Conservation (phyloP, 257 asterid species). For the Primulina tabacum region DNA sequence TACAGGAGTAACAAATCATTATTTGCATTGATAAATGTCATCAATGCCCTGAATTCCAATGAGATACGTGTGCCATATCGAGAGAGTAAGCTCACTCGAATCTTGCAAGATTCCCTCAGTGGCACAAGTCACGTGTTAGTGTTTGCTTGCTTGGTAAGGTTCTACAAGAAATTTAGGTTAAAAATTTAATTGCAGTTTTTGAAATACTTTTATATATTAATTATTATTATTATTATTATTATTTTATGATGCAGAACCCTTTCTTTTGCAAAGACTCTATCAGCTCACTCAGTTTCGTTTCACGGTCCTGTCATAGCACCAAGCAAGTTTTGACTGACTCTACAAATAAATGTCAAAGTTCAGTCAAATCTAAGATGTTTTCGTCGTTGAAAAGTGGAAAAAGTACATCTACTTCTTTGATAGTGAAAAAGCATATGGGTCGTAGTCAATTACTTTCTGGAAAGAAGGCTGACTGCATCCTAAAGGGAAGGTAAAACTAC, state of each 20-base stretch:
- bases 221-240: background rate
- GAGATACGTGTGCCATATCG: slow-evolving; percentile 74
- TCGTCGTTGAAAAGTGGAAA: slow-evolving; percentile 41
- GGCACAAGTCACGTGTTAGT: slow-evolving; percentile 57
- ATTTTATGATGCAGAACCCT: slow-evolving; percentile 49
- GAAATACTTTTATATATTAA: background rate
- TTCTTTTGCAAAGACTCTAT: slow-evolving; percentile 68
- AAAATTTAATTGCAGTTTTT: slow-evolving; percentile 6
- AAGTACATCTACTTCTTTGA: slow-evolving; percentile 37
- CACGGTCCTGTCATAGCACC: slow-evolving; percentile 55
- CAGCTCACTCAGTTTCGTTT: slow-evolving; percentile 59
- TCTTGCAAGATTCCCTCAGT: slow-evolving; percentile 75
- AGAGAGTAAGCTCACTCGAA: slow-evolving; percentile 74
- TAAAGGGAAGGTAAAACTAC: slow-evolving; percentile 65
- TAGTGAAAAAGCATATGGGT: slow-evolving; percentile 41
- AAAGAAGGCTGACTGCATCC: slow-evolving; percentile 30
- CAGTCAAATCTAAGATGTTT: slow-evolving; percentile 41
- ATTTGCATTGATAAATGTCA: slow-evolving; percentile 59
- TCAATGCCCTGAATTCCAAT: slow-evolving; percentile 55
- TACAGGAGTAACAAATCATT: slow-evolving; percentile 57
- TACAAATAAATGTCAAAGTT: slow-evolving; percentile 39
- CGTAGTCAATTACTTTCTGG: slow-evolving; percentile 27
- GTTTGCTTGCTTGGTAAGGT: slow-evolving; percentile 72
- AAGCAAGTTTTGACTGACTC: slow-evolving; percentile 53
- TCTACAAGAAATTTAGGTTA: slow-evolving; percentile 15